Percentiles rank a stretch among this genome's conserved stretches.
These are phyloP conservation scores for Leccinellum rugosiceps DNA, from an alignment of 768 basidiomycete genomes.

Conservation along the genomic window DNA sequence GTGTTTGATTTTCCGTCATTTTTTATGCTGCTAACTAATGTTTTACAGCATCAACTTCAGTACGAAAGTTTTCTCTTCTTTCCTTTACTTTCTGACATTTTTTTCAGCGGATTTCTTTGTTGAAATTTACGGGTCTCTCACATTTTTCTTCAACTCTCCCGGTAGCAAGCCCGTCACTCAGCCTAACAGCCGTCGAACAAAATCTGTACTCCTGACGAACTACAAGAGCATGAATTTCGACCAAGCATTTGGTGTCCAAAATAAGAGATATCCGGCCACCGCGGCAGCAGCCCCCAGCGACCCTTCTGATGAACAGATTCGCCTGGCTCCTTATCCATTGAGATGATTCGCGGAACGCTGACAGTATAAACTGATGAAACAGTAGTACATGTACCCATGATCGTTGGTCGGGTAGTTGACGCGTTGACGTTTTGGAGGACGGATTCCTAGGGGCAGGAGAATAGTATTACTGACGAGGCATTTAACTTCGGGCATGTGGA, in stretches of 20 bases:
- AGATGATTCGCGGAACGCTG: conserved; percentile 2
- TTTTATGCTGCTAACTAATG: conserved; percentile 3
- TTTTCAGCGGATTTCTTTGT: conserved; percentile 56
- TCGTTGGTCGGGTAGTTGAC: neutral
- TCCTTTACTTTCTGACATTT: conserved; percentile 5
- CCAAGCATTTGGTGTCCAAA: conserved; percentile 38
- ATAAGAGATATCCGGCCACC: conserved; percentile 16
- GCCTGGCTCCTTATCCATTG: conserved; percentile 37
- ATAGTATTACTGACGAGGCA: neutral
- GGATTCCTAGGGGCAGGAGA: neutral
- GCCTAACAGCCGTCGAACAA: conserved; percentile 13
- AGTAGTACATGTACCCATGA: neutral
- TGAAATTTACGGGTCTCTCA: conserved; percentile 63
- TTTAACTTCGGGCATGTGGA: neutral
- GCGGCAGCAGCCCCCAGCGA: conserved; percentile 1
- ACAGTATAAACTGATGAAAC: conserved; percentile 5
- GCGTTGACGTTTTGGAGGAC: neutral
- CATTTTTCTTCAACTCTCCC: conserved; percentile 51
- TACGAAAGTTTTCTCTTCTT: conserved; percentile 23
- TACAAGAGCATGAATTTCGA: conserved; percentile 34
- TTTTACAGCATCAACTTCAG: conserved; percentile 42
- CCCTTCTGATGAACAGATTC: conserved; percentile 37
- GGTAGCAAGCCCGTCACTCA: conserved; percentile 31
- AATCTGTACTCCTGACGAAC: conserved; percentile 17
- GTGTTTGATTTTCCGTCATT: conserved; percentile 7